Evolutionary conservation across 2,329 filamentous ascomycete genomes (phyloP).

Genomic region (Alternaria arborescens): DNA sequence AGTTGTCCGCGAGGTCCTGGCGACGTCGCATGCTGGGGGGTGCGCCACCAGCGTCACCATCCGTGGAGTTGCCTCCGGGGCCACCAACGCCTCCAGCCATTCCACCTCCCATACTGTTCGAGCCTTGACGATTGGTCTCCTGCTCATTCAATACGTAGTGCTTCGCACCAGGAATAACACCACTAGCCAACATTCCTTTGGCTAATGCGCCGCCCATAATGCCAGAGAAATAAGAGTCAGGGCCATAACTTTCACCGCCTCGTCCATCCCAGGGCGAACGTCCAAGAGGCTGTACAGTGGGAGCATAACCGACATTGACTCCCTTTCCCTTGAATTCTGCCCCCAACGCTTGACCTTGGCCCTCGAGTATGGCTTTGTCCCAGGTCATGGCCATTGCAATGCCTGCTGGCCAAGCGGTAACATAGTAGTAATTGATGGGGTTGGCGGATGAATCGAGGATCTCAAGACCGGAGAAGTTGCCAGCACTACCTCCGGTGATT

Average conservation of each 20-base stretch:
- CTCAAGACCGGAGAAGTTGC: conserved; percentile 15
- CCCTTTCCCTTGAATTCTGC: conserved; percentile 34
- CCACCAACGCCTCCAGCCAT: background rate
- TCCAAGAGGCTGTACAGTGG: conserved; percentile 36
- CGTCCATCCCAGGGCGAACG: conserved; percentile 13
- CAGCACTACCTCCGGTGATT: conserved; percentile 29
- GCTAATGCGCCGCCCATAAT: conserved; percentile 17
- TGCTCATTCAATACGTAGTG: conserved; percentile 16
- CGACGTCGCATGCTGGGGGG: background rate
- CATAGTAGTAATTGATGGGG: conserved; percentile 23
- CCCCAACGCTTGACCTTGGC: conserved; percentile 21
- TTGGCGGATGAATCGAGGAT: conserved; percentile 17
- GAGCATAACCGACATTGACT: conserved; percentile 33
- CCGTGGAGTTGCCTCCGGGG: background rate
- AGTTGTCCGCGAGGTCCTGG: background rate
- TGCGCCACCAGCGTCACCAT: background rate
- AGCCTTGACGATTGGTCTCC: conserved; percentile 4
- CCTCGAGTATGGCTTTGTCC: conserved; percentile 26
- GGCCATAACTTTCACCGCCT: conserved; percentile 32
- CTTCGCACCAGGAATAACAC: conserved; percentile 62
- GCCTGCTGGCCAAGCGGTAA: conserved; percentile 39
- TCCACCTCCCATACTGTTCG: background rate
- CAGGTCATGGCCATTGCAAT: conserved; percentile 37
- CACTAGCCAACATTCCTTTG: conserved; percentile 19
- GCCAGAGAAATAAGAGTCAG: conserved; percentile 30